Evolutionary conservation across 495 filamentous ascomycete genomes (phyloP).

Genomic region (Trypethelium eluteriae): DNA sequence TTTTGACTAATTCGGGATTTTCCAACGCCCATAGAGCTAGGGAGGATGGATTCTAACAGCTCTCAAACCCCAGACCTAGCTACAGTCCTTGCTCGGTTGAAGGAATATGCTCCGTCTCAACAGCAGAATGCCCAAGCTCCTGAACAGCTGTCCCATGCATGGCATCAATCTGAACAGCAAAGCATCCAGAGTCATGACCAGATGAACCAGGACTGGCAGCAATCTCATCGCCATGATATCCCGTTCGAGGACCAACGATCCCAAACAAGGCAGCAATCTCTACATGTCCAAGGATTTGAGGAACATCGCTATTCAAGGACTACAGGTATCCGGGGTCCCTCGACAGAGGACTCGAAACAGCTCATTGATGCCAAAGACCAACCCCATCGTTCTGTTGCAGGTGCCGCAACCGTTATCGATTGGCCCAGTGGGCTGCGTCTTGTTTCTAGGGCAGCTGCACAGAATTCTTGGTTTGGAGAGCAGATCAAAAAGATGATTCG

Average conservation of each 20-base stretch:
- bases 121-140: not conserved
- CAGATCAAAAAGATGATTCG: constrained; percentile 50
- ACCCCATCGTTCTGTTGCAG: constrained; percentile 24
- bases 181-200: too few species aligned
- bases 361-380: constrained; percentile 14
- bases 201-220: too few species aligned
- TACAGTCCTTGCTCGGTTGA: constrained; percentile 21
- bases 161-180: not conserved
- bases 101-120: constrained; percentile 11
- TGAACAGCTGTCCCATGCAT: not conserved
- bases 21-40: too few species aligned
- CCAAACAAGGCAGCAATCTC: not conserved
- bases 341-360: constrained; percentile 10
- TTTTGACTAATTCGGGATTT: too few species aligned
- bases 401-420: constrained; percentile 55
- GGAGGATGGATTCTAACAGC: not conserved
- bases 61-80: constrained; percentile 20
- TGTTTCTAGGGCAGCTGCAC: constrained; percentile 51
- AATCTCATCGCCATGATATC: not conserved
- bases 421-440: constrained; percentile 57
- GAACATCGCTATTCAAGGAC: not conserved
- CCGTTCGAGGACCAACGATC: not conserved
- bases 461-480: constrained; percentile 41
- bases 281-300: not conserved
- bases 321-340: not conserved